These are phyloP conservation scores for Aspergillus leporis DNA, from an alignment of 495 filamentous ascomycete species.

Conservation along the genomic window DNA sequence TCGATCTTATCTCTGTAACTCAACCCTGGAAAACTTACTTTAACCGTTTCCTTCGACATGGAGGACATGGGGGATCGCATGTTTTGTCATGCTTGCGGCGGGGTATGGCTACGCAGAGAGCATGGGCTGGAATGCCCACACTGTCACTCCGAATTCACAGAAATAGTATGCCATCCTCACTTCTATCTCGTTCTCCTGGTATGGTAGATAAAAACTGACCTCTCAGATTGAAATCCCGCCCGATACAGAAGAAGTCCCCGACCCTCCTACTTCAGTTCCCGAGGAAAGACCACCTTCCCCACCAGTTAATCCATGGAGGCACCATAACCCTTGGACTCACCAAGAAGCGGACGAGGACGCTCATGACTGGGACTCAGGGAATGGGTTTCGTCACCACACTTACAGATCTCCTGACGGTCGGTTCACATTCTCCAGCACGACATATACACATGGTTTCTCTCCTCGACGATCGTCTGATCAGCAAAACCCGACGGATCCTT, in stretches of 20 bases:
- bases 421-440: slow-evolving; percentile 41
- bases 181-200: slow-evolving; percentile 14
- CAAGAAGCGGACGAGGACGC: slow-evolving; percentile 26
- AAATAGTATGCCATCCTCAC: slow-evolving; percentile 59
- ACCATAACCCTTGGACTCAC: slow-evolving; percentile 42
- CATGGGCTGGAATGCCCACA: slow-evolving; percentile 69
- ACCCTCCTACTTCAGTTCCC: slow-evolving; percentile 20
- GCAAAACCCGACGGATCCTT: slow-evolving; percentile 22
- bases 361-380: slow-evolving; percentile 6
- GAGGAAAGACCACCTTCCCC: slow-evolving; percentile 22
- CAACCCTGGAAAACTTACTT: not conserved
- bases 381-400: slow-evolving; percentile 42
- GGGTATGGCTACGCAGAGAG: slow-evolving; percentile 76
- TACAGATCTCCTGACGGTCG: slow-evolving; percentile 49
- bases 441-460: slow-evolving; percentile 26
- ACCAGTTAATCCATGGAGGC: slow-evolving; percentile 30
- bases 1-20: not conserved
- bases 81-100: slow-evolving; percentile 75
- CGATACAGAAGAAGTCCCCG: slow-evolving; percentile 25
- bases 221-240: slow-evolving; percentile 42
- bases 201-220: not conserved
- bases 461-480: slow-evolving; percentile 18
- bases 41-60: slow-evolving; percentile 22
- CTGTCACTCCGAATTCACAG: slow-evolving; percentile 75
- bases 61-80: slow-evolving; percentile 60